These are phyloP conservation scores for Colletotrichum sp. DNA, from an alignment of 2,329 filamentous ascomycete genomes.

Conservation along the genomic window DNA sequence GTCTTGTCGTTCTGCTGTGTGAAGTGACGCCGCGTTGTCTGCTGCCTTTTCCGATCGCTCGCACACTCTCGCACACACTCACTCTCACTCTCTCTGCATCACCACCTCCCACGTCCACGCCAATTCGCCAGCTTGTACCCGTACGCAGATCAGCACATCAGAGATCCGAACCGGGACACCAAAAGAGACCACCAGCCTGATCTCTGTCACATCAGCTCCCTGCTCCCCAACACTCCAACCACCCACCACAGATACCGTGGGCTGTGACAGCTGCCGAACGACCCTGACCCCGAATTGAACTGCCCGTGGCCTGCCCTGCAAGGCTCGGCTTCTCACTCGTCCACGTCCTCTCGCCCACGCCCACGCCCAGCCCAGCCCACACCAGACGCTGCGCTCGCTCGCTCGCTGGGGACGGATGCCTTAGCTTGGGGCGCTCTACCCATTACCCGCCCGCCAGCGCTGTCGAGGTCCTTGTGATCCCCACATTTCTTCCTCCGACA, in stretches of 20 bases:
- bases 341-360: background rate
- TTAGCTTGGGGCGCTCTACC: slow-evolving; percentile 8
- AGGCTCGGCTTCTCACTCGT: slow-evolving; percentile 14
- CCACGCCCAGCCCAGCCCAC: background rate
- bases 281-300: background rate
- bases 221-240: background rate
- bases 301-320: background rate
- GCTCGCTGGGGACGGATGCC: slow-evolving; percentile 6
- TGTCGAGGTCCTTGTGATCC: slow-evolving; percentile 15
- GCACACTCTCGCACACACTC: background rate
- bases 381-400: background rate
- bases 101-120: background rate
- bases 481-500: slow-evolving; percentile 23
- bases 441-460: slow-evolving; percentile 17
- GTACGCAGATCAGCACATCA: background rate
- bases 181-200: background rate
- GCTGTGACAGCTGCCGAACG: slow-evolving; percentile 2
- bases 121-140: background rate
- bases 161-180: background rate
- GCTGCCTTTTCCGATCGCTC: background rate
- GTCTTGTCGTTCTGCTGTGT: background rate
- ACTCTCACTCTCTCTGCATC: background rate
- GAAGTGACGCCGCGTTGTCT: background rate
- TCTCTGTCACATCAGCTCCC: background rate
- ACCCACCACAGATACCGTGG: background rate